Percentiles rank a stretch among this genome's conserved stretches.
Evolutionary conservation across 2,329 filamentous ascomycete genomes (phyloP).

Genomic region (Hymenoscyphus fraxineus): DNA sequence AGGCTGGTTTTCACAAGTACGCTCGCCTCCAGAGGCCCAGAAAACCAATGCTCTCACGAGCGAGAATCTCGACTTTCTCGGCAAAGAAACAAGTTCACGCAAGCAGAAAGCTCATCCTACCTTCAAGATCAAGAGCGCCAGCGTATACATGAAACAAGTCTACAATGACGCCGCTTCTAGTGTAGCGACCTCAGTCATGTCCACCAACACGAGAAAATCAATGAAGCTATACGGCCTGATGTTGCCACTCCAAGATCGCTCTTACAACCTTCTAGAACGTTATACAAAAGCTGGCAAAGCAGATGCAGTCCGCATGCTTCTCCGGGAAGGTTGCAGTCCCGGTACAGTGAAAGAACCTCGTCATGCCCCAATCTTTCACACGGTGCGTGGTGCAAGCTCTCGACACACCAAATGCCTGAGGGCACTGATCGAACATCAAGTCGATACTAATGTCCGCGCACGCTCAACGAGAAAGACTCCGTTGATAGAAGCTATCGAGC

Average conservation of each 20-base stretch:
- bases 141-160: slow-evolving; percentile 14
- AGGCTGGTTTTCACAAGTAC: neutral
- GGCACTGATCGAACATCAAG: slow-evolving; percentile 10
- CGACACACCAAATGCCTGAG: slow-evolving; percentile 15
- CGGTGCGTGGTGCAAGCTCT: slow-evolving; percentile 13
- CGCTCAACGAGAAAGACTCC: slow-evolving; percentile 11
- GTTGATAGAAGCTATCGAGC: slow-evolving; percentile 13
- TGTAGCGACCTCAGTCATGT: slow-evolving; percentile 17
- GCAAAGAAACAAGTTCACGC: neutral
- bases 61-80: neutral
- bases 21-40: neutral
- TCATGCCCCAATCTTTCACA: slow-evolving; percentile 12
- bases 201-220: slow-evolving; percentile 10
- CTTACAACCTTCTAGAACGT: slow-evolving; percentile 10
- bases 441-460: slow-evolving; percentile 9
- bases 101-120: slow-evolving; percentile 1
- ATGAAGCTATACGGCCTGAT: slow-evolving; percentile 12
- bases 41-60: neutral
- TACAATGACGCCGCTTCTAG: slow-evolving; percentile 16
- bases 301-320: slow-evolving; percentile 4
- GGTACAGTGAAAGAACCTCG: slow-evolving; percentile 12
- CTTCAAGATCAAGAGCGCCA: slow-evolving; percentile 13
- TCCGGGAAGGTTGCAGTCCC: slow-evolving; percentile 12
- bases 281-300: slow-evolving; percentile 13
- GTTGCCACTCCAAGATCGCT: slow-evolving; percentile 15